A percentile compares a stretch with the other conserved stretches of the same genome.
Evolutionary conservation across 805 yeast genomes (phyloP).

Genomic region (Wickerhamiella allomyrinae): DNA sequence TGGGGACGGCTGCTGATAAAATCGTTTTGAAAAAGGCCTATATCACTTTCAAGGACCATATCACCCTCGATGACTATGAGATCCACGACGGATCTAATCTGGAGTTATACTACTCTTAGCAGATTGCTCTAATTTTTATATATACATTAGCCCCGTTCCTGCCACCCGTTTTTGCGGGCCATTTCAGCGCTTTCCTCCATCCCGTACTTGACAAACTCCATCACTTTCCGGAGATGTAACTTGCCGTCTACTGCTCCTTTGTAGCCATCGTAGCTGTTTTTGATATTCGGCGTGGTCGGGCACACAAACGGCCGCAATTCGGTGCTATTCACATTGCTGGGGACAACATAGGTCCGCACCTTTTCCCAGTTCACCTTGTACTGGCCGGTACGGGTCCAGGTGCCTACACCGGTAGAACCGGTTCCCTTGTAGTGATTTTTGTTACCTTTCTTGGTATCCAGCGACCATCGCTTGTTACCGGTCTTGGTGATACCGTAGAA

Average conservation of each 20-base stretch:
- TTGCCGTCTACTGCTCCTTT: conserved; percentile 59
- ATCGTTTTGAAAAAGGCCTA: conserved; percentile 71
- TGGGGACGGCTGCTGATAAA: conserved; percentile 58
- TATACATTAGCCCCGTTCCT: conserved; percentile 16
- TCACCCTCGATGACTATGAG: conserved; percentile 86
- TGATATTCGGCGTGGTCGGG: conserved; percentile 53
- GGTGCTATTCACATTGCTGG: conserved; percentile 30
- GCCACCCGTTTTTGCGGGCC: conserved; percentile 18
- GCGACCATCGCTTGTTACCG: conserved; percentile 66
- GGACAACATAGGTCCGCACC: conserved; percentile 84
- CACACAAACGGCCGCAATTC: conserved; percentile 64
- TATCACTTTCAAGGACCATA: conserved; percentile 74
- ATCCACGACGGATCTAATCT: conserved; percentile 77
- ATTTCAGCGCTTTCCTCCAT: conserved; percentile 19
- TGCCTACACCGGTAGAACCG: conserved; percentile 85
- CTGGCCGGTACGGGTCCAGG: conserved; percentile 54
- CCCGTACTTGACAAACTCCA: conserved; percentile 67
- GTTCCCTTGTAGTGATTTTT: conserved; percentile 94
- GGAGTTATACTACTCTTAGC: conserved; percentile 47
- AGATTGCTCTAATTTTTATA: no score
- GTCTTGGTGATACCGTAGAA: conserved; percentile 67
- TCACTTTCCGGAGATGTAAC: conserved; percentile 54
- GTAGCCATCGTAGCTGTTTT: conserved; percentile 57
- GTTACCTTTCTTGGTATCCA: conserved; percentile 89
- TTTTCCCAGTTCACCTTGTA: conserved; percentile 70